Evolutionary conservation across 2,329 filamentous ascomycete species (phyloP).

Genomic region (Aspergillus jensenii): DNA sequence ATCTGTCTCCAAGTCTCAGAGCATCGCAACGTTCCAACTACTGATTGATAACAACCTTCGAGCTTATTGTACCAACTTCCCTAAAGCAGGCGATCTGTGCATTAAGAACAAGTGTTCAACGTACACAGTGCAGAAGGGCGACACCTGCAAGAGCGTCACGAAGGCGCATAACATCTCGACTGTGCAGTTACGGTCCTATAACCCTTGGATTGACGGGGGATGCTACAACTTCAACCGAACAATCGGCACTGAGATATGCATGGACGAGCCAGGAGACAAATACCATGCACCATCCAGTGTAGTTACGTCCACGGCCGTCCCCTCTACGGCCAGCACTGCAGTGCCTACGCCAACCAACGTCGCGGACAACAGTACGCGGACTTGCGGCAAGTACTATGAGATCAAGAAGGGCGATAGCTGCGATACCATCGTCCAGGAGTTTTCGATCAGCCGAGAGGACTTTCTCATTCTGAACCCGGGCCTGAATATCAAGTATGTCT

Average conservation of each 20-base stretch:
- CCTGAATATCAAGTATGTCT: constrained; percentile 1
- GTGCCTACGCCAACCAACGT: constrained; percentile 10
- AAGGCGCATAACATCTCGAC: constrained; percentile 6
- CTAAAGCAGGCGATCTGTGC: not conserved
- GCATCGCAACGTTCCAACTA: constrained; percentile 6
- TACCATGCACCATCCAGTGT: not conserved
- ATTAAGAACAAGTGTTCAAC: not conserved
- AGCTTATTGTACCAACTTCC: constrained; percentile 8
- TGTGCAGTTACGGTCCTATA: constrained; percentile 11
- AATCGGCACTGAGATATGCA: constrained; percentile 5
- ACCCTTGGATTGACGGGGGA: constrained; percentile 7
- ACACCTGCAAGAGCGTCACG: constrained; percentile 11
- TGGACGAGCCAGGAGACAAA: constrained; percentile 4
- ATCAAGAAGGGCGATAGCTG: constrained; percentile 2
- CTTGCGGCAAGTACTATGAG: constrained; percentile 10
- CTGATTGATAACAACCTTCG: constrained; percentile 1
- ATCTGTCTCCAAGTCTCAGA: constrained; percentile 4
- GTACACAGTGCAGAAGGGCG: constrained; percentile 3
- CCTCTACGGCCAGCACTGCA: not conserved
- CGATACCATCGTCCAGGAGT: not conserved
- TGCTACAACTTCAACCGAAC: constrained; percentile 6
- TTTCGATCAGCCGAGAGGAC: constrained; percentile 3
- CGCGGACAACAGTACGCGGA: not conserved
- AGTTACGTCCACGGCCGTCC: not conserved
- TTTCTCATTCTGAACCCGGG: constrained; percentile 12